Base-by-base conservation (phyloP, 192 early-diverging fungal species). In the Coemansia javaensis region DNA sequence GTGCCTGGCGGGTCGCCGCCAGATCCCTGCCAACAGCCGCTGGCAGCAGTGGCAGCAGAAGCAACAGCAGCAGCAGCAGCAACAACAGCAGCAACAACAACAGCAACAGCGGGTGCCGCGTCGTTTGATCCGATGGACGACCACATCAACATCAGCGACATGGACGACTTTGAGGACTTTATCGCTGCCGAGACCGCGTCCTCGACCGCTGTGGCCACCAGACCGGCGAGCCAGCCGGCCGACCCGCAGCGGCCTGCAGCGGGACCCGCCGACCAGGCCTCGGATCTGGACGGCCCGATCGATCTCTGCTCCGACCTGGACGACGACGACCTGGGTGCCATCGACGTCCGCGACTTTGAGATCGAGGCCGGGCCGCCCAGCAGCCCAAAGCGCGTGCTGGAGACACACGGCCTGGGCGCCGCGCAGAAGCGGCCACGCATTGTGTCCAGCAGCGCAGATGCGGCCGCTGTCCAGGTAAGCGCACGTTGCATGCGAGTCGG, bases 141-240 rank as follows among this genome's bases (percentile, higher is more conserved):
- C 11, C 14, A 41, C 2, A 30, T 53, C 22, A 42, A 59, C 16
- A 41, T 54, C 5, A 59, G 51, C 34, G 53, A 68, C 36, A 30
- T 68, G 17, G 53, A 61, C 21, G 66, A 61, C 36, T 44, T 60
- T 42, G 49, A 44, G 13, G 57, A 52, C 16, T 15, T 56, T 37
- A n/a, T 31, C 28, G 28, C 9, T 6, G 30, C 9, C 24, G 25
- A 15, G 28, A 7, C 24, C 18, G 30, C 43, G 4, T n/a, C 17
- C 10, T 7, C 20, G 24, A 32, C 20, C 14, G 7, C 30, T 5
- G 6, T 7, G 7, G 8, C 44, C 5, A 11, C 44, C 4, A 3
- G 17, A 33, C 14, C 22, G 9, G 31, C 44, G 18, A 32, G 44
- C 16, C 17, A 22, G 18, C 7, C 32, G 5, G 5, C 5, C 0